phyloP scores from a whole-genome alignment of 164 flowering plant species.

The Stephania cephalantha region DNA sequence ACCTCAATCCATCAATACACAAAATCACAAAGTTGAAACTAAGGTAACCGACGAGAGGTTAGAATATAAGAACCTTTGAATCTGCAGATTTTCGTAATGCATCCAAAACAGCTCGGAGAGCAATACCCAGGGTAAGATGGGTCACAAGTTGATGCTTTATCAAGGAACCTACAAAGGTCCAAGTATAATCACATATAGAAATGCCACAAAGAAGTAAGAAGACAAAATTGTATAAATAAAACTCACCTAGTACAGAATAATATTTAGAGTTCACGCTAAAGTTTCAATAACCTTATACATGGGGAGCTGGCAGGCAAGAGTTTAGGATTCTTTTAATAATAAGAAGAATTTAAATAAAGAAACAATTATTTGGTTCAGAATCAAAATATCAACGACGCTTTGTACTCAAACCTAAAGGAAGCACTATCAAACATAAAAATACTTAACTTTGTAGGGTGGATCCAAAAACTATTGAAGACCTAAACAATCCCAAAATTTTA shows the following conservation, averaged over 20 bases:
- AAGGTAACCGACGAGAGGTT: not conserved
- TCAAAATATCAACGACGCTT: too few species aligned
- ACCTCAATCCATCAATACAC: not conserved
- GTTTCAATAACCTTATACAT: not conserved
- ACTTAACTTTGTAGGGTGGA: too few species aligned
- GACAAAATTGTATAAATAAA: not conserved
- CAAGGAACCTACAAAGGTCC: slow-evolving; percentile 57
- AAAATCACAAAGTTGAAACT: not conserved
- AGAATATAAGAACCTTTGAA: slow-evolving; percentile 45
- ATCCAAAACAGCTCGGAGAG: slow-evolving; percentile 85
- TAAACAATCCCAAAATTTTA: too few species aligned
- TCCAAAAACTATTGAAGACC: too few species aligned
- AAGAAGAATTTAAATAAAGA: too few species aligned
- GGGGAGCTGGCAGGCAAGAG: too few species aligned
- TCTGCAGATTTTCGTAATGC: slow-evolving; percentile 91
- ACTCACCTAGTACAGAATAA: not conserved
- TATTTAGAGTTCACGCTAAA: not conserved
- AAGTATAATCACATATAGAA: not conserved
- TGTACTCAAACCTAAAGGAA: too few species aligned
- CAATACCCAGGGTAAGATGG: slow-evolving; percentile 87
- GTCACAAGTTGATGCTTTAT: slow-evolving; percentile 94
- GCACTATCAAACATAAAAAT: too few species aligned
- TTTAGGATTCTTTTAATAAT: too few species aligned
- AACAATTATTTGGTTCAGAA: too few species aligned
- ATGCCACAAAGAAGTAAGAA: not conserved